phyloP scores from a whole-genome alignment of 768 basidiomycete species.

The Mrakia gelida region DNA sequence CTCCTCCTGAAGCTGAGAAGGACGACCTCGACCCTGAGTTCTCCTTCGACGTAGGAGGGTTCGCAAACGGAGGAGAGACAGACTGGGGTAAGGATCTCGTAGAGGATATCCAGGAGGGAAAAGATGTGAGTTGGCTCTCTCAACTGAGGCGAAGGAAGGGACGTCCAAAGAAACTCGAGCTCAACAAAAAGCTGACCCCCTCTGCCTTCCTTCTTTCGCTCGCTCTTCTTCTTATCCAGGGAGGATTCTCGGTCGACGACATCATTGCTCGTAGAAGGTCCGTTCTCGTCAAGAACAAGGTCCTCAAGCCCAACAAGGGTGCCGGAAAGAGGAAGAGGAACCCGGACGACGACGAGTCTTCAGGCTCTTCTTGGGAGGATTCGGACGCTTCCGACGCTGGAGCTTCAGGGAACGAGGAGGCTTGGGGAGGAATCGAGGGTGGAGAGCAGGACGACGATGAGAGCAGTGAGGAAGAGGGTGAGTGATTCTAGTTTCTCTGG shows the following conservation, averaged over 20 bases:
- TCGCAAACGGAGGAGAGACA: conserved; percentile 57
- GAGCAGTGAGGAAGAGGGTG: conserved; percentile 32
- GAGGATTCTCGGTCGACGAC: conserved; percentile 83
- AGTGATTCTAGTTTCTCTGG: not conserved
- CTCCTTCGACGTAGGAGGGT: conserved; percentile 58
- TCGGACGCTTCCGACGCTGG: conserved; percentile 32
- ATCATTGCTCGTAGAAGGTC: conserved; percentile 66
- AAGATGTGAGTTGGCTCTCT: conserved; percentile 26
- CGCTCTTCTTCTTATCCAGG: conserved; percentile 44
- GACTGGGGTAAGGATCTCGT: conserved; percentile 57
- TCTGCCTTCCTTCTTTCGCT: not conserved
- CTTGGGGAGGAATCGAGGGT: conserved; percentile 23
- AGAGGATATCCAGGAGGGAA: conserved; percentile 55
- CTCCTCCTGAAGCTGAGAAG: conserved; percentile 48
- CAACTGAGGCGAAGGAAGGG: too few species aligned
- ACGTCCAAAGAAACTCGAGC: conserved; percentile 2
- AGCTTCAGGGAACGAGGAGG: conserved; percentile 37
- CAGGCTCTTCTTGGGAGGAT: conserved; percentile 30
- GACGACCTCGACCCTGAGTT: conserved; percentile 73
- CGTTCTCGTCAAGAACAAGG: conserved; percentile 48
- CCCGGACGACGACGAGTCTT: conserved; percentile 31
- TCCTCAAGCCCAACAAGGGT: conserved; percentile 26
- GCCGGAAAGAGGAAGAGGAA: conserved; percentile 35
- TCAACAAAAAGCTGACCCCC: not conserved
- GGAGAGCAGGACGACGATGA: conserved; percentile 36